Base-by-base conservation (phyloP, 2,329 filamentous ascomycete genomes). In the Fusarium sacchari region DNA sequence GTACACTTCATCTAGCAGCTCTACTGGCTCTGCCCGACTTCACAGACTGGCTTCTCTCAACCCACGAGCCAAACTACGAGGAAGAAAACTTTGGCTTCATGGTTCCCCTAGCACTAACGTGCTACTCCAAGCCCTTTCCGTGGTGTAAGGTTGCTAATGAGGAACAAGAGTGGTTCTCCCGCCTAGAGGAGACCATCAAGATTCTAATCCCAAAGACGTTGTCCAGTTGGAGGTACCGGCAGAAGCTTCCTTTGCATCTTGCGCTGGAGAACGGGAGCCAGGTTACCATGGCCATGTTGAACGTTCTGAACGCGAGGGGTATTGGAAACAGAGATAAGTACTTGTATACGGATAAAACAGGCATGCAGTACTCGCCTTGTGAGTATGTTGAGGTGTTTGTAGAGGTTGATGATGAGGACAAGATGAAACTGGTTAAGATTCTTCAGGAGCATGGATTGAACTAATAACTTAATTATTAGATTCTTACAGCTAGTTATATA, bases 51-150 rank as follows among this genome's bases (percentile, higher is more conserved):
- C 67, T 71, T 2, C 62, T 71, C 4, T 22, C 47, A 10, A 66
- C 28, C 0, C 68, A 71, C 6, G 67, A 71, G 9, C 22, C 68
- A 8, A 71, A 71, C 36, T 71, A 70, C 2, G 68, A 59, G 4
- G 60, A 65, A 12, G 68, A 71, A 17, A 64, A 60, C 9, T 71
- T 70, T 22, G 68, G 65, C 5, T 70, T 61, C 49, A 71, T 71
- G 68, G 68, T 71, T 7, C 68, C 68, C 0, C 8, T 71, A 0
- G 68, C 66, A 11, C 6, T 71, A 2, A 39, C 68, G 1, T 71
- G 68, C 3, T 71, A 43, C 36, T 71, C 68, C 0, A 70, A 71
- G 0, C 61, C 60, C 0, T 71, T 71, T 5, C 67, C 68, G 0
- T 71, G 68, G 66, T 71, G 68, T 9, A 71, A 65, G 0, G 44